Conservation (phyloP, 345 rosid genomes). For the Murraya koenigii region DNA sequence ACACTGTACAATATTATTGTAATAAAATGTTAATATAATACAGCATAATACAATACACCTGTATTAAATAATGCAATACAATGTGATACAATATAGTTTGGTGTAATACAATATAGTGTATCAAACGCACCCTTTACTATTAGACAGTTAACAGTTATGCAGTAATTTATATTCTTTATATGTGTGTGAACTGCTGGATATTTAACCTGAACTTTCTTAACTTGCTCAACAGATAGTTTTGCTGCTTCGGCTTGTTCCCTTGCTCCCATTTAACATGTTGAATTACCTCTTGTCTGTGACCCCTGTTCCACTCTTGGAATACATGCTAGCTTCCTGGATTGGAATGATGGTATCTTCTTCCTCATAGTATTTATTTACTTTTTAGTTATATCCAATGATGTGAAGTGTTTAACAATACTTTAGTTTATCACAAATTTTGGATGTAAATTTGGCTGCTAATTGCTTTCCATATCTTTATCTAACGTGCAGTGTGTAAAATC, state of each 20-base stretch:
- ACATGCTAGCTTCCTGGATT: constrained; percentile 95
- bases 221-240: constrained; percentile 61
- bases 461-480: not conserved
- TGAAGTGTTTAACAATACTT: not conserved
- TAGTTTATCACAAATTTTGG: not conserved
- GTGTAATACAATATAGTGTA: too few relatives aligned
- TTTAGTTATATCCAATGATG: not conserved
- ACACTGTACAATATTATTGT: too few relatives aligned
- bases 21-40: too few relatives aligned
- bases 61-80: too few relatives aligned
- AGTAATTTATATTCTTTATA: not conserved
- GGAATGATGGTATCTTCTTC: constrained; percentile 87
- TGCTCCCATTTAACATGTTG: constrained; percentile 91
- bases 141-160: not conserved
- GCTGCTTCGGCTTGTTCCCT: constrained; percentile 94
- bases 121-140: too few relatives aligned
- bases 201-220: constrained; percentile 9
- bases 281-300: constrained; percentile 96
- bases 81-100: too few relatives aligned
- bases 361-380: not conserved
- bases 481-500: not conserved
- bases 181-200: not conserved
- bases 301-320: constrained; percentile 71
- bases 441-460: not conserved
- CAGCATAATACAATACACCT: too few relatives aligned